Percentiles rank a stretch among this genome's conserved stretches.
These are phyloP conservation scores for Psophocarpus tetragonolobus DNA, from an alignment of 306 rosid species.

Conservation along the genomic window DNA sequence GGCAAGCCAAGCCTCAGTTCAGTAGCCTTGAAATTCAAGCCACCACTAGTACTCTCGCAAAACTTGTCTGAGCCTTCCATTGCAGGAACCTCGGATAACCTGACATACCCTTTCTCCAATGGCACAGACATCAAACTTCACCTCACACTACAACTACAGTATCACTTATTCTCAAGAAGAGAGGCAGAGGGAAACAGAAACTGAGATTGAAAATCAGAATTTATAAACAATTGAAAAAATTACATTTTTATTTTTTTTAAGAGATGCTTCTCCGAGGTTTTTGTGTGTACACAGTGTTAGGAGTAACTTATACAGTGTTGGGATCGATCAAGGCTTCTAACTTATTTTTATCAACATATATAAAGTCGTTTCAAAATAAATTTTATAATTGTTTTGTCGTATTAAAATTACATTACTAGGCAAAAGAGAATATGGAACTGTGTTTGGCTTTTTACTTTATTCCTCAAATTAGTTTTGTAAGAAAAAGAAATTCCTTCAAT, in stretches of 20 bases:
- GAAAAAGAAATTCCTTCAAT: slow-evolving; percentile 15
- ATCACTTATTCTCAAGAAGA: slow-evolving; percentile 11
- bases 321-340: too few relatives aligned
- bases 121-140: slow-evolving; percentile 69
- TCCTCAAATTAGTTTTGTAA: slow-evolving; percentile 2
- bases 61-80: slow-evolving; percentile 62
- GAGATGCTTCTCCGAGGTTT: not conserved
- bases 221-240: not conserved
- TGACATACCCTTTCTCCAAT: slow-evolving; percentile 71
- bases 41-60: slow-evolving; percentile 33
- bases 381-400: too few relatives aligned
- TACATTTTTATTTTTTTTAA: too few relatives aligned
- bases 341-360: too few relatives aligned
- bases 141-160: not conserved
- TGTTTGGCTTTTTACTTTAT: slow-evolving; percentile 12
- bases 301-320: too few relatives aligned
- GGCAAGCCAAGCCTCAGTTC: slow-evolving; percentile 92
- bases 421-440: slow-evolving; percentile 38
- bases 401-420: slow-evolving; percentile 8
- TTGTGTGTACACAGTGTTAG: not conserved
- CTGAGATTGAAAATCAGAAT: slow-evolving; percentile 33
- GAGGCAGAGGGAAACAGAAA: not conserved
- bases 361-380: too few relatives aligned
- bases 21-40: slow-evolving; percentile 82
- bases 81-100: slow-evolving; percentile 57